These are phyloP conservation scores for Handroanthus guayacan DNA, from an alignment of 257 asterid species.

Conservation along the genomic window DNA sequence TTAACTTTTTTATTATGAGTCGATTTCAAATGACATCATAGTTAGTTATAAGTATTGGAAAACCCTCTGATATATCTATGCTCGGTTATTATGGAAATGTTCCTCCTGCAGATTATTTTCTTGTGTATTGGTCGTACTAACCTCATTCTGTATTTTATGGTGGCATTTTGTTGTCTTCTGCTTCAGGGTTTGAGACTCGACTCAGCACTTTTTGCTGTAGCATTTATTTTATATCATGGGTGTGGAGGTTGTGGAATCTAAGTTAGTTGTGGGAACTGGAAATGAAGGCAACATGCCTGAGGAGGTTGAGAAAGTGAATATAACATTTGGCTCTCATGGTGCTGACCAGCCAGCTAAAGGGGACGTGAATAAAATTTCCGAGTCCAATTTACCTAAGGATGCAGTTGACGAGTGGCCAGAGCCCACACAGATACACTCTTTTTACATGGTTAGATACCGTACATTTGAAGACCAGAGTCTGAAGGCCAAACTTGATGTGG, in stretches of 20 bases:
- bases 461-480: constrained; percentile 69
- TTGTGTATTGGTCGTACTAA: background rate
- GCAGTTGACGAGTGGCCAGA: constrained; percentile 95
- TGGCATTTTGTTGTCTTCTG: constrained; percentile 21
- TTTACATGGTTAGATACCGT: constrained; percentile 66
- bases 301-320: constrained; percentile 43
- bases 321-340: constrained; percentile 56
- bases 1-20: background rate
- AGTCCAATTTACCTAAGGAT: constrained; percentile 67
- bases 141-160: background rate
- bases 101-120: background rate
- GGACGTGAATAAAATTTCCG: constrained; percentile 39
- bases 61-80: constrained; percentile 7
- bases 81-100: background rate
- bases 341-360: constrained; percentile 40
- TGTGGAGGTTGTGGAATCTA: constrained; percentile 45
- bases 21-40: background rate
- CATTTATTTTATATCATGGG: constrained; percentile 36
- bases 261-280: constrained; percentile 36
- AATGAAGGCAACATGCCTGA: constrained; percentile 33
- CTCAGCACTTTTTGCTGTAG: constrained; percentile 14
- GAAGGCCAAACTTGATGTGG: constrained; percentile 68
- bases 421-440: constrained; percentile 68
- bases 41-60: constrained; percentile 1
- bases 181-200: constrained; percentile 38